Conservation (phyloP, 805 yeast genomes). For the Saccharomycopsis malanga region DNA sequence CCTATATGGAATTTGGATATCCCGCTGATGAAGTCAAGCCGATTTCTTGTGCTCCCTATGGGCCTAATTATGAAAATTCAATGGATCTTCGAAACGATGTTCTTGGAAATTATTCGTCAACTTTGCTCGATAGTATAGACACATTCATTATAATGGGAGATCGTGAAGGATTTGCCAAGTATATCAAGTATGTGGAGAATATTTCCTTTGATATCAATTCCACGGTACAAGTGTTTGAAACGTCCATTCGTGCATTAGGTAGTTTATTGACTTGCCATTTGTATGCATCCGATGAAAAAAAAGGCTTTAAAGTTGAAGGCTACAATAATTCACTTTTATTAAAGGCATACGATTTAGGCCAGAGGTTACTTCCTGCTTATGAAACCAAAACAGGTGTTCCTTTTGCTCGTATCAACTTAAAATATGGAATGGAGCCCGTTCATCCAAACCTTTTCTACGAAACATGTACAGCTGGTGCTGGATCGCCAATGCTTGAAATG, state of each 20-base stretch:
- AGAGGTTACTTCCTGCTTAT: slow-evolving; percentile 62
- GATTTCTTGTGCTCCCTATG: slow-evolving; percentile 58
- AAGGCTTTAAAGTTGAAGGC: slow-evolving; percentile 32
- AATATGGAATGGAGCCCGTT: slow-evolving; percentile 40
- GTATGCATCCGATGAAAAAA: slow-evolving; percentile 46
- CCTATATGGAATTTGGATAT: slow-evolving; percentile 61
- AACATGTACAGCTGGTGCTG: slow-evolving; percentile 85
- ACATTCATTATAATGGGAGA: slow-evolving; percentile 70
- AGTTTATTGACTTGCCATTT: slow-evolving; percentile 75
- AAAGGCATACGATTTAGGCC: slow-evolving; percentile 72
- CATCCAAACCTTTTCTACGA: slow-evolving; percentile 45
- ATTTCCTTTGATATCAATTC: slow-evolving; percentile 54
- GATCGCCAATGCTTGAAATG: slow-evolving; percentile 76
- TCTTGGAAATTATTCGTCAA: slow-evolving; percentile 74
- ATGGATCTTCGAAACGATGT: slow-evolving; percentile 69
- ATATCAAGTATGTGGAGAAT: slow-evolving; percentile 35
- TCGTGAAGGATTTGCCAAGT: slow-evolving; percentile 43
- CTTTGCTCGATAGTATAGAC: slow-evolving; percentile 74
- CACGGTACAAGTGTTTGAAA: slow-evolving; percentile 82
- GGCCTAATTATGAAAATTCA: slow-evolving; percentile 50
- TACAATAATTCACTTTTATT: slow-evolving; percentile 70
- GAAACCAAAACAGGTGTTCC: slow-evolving; percentile 62
- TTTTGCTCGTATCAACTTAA: slow-evolving; percentile 68
- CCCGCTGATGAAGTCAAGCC: slow-evolving; percentile 84
- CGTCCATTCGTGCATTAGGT: slow-evolving; percentile 76